Conservation (phyloP, 805 yeast genomes). For the Monosporozyma solicola region DNA sequence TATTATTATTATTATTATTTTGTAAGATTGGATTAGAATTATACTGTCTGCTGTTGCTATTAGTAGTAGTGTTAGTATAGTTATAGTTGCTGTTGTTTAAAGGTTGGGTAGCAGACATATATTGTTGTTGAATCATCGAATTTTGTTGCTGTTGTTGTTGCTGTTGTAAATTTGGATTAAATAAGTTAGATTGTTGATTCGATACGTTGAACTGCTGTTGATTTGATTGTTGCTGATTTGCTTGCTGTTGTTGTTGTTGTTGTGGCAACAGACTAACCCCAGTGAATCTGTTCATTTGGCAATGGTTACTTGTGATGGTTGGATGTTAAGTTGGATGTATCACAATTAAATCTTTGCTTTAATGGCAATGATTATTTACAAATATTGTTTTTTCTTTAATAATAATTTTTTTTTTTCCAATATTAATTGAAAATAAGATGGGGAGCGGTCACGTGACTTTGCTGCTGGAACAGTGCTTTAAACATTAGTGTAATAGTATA, state of each 20-base stretch:
- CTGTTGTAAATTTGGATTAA: background rate
- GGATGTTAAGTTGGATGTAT: no score
- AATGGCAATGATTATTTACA: no score
- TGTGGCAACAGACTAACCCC: background rate
- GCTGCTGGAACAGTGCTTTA: no score
- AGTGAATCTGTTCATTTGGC: background rate
- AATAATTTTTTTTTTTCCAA: no score
- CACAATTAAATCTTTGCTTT: no score
- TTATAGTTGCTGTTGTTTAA: background rate
- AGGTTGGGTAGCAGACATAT: background rate
- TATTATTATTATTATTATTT: background rate
- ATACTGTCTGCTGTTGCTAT: background rate
- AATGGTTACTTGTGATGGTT: background rate
- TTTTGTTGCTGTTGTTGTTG: constrained; percentile 1
- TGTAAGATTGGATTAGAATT: background rate
- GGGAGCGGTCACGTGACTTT: no score
- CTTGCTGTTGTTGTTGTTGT: background rate
- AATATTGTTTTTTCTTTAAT: no score
- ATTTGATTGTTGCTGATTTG: background rate
- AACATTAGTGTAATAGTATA: no score
- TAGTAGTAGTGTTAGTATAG: background rate
- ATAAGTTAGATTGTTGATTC: background rate
- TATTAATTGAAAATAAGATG: no score
- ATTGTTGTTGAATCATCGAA: background rate
- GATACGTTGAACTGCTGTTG: background rate